Conservation (phyloP, 352 stramenopile genomes). For the Saprolegnia parasitica region DNA sequence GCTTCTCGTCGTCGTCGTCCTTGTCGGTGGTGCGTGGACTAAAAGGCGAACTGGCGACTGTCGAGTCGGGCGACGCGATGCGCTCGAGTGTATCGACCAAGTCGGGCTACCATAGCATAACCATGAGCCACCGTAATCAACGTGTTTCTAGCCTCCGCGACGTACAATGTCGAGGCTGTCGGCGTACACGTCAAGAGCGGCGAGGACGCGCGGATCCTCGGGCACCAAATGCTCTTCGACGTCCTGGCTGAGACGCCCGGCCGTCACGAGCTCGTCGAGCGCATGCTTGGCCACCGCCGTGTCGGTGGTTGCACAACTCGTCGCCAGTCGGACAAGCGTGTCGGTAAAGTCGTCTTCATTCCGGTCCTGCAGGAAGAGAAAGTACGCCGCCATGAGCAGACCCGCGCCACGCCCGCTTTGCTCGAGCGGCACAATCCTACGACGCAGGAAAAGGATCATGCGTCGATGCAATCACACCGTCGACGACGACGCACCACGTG, state of each 20-base stretch:
- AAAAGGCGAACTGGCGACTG: not conserved
- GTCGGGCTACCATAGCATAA: slow-evolving; percentile 32
- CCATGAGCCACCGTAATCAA: slow-evolving; percentile 2
- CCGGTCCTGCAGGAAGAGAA: slow-evolving; percentile 58
- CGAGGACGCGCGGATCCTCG: slow-evolving; percentile 44
- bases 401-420: slow-evolving; percentile 33
- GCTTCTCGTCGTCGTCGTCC: slow-evolving; percentile 11
- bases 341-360: slow-evolving; percentile 63
- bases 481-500: slow-evolving; percentile 33
- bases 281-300: not conserved
- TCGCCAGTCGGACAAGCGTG: slow-evolving; percentile 46
- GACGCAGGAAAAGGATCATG: not conserved
- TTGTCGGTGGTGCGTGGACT: not conserved
- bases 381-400: slow-evolving; percentile 58
- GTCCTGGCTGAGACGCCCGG: slow-evolving; percentile 32
- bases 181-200: slow-evolving; percentile 52
- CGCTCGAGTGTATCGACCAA: slow-evolving; percentile 53
- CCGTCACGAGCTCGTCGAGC: slow-evolving; percentile 34
- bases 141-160: not conserved
- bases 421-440: slow-evolving; percentile 45
- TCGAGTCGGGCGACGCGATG: slow-evolving; percentile 26
- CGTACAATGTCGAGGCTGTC: slow-evolving; percentile 39
- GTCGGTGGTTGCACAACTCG: slow-evolving; percentile 1
- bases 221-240: slow-evolving; percentile 36
- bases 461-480: not conserved